These are phyloP conservation scores for Monosporascus sp. DNA, from an alignment of 2,329 filamentous ascomycete genomes.

Conservation along the genomic window DNA sequence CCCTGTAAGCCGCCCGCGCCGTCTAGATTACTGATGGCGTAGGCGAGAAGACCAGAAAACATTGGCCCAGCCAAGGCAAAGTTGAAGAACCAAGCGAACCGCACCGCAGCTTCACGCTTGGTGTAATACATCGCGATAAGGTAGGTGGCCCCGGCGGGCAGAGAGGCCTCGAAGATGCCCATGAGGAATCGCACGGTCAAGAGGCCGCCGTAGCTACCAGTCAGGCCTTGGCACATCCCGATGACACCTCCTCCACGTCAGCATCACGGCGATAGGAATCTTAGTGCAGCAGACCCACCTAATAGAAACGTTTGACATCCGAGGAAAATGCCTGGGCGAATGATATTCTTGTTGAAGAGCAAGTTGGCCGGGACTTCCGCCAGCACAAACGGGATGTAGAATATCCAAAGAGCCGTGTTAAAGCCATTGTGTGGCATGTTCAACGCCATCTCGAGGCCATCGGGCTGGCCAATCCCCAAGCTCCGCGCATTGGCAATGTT, in stretches of 20 bases:
- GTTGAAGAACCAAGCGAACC: slow-evolving; percentile 28
- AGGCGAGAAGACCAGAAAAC: slow-evolving; percentile 37
- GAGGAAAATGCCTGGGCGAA: slow-evolving; percentile 32
- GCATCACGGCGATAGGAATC: slow-evolving; percentile 4
- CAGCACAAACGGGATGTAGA: slow-evolving; percentile 40
- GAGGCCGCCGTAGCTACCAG: slow-evolving; percentile 31
- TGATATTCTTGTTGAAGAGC: slow-evolving; percentile 31
- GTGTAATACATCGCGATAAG: slow-evolving; percentile 25
- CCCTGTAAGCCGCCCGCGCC: slow-evolving; percentile 31
- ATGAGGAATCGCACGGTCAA: slow-evolving; percentile 52
- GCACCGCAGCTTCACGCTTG: slow-evolving; percentile 17
- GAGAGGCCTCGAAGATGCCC: slow-evolving; percentile 62
- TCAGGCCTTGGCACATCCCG: slow-evolving; percentile 36
- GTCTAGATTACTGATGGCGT: slow-evolving; percentile 33
- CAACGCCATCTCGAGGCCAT: slow-evolving; percentile 36
- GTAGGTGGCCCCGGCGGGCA: slow-evolving; percentile 25
- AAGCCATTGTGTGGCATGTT: slow-evolving; percentile 35
- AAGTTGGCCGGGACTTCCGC: slow-evolving; percentile 42
- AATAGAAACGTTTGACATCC: slow-evolving; percentile 35
- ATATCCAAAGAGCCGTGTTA: slow-evolving; percentile 36
- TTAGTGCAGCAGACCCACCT: slow-evolving; percentile 21
- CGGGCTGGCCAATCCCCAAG: slow-evolving; percentile 22
- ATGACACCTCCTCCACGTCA: slow-evolving; percentile 28
- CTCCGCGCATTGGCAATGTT: slow-evolving; percentile 39
- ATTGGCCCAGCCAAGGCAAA: slow-evolving; percentile 32